Evolutionary conservation across 2,329 filamentous ascomycete genomes (phyloP).

Genomic region (Pestalotiopsis sp.): DNA sequence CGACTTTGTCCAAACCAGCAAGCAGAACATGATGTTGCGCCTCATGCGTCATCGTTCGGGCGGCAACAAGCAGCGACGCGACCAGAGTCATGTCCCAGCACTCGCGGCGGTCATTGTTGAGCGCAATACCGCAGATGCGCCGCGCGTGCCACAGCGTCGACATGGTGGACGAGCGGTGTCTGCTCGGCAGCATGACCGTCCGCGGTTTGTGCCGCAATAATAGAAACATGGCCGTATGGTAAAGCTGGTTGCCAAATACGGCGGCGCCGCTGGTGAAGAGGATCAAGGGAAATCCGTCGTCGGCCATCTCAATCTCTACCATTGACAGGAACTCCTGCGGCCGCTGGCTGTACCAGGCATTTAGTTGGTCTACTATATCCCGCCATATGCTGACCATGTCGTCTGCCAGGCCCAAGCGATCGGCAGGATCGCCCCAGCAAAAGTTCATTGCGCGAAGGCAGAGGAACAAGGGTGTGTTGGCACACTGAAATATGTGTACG

Average conservation of each 20-base stretch:
- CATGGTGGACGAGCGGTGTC: constrained; percentile 29
- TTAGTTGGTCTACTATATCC: constrained; percentile 29
- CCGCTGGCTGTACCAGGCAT: constrained; percentile 32
- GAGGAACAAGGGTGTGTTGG: constrained; percentile 29
- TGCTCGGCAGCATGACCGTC: constrained; percentile 33
- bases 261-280: constrained; percentile 39
- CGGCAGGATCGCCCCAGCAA: constrained; percentile 21
- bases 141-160: constrained; percentile 50
- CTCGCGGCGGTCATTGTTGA: constrained; percentile 44
- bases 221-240: constrained; percentile 55
- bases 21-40: constrained; percentile 45
- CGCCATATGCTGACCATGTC: constrained; percentile 29
- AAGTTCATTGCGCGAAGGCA: constrained; percentile 36
- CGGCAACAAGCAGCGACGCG: constrained; percentile 44
- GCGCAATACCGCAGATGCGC: constrained; percentile 47
- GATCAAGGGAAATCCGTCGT: constrained; percentile 33
- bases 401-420: constrained; percentile 15
- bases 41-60: constrained; percentile 47
- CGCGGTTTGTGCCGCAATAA: constrained; percentile 52
- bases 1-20: constrained; percentile 36
- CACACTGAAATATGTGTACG: constrained; percentile 16
- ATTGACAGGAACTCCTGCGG: constrained; percentile 34
- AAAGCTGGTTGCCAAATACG: constrained; percentile 54
- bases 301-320: constrained; percentile 30
- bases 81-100: constrained; percentile 50